A percentile compares a stretch with the other conserved stretches of the same genome.
Conservation (phyloP, 129 eudicot genomes). For the Flaveria sonorensis region DNA sequence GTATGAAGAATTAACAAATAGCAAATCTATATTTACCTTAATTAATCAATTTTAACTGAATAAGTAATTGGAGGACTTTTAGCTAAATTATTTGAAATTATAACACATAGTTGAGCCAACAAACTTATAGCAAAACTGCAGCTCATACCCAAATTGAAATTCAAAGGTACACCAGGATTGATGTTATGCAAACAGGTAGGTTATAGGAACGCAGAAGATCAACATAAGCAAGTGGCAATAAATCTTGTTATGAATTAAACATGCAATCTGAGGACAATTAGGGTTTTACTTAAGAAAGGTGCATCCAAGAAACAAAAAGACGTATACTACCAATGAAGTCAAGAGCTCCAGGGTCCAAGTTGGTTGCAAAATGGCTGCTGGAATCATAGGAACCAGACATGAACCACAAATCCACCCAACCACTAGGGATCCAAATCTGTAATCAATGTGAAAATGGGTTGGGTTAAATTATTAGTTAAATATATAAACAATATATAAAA, state of each 20-base stretch:
- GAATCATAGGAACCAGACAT: constrained; percentile 66
- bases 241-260: constrained; percentile 20
- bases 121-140: constrained; percentile 11
- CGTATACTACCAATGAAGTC: constrained; percentile 66
- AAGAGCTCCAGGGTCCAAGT: constrained; percentile 91
- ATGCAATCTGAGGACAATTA: constrained; percentile 12
- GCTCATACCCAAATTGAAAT: constrained; percentile 23
- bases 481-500: neutral
- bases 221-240: constrained; percentile 17
- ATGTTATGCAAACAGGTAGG: constrained; percentile 18
- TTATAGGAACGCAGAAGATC: constrained; percentile 14
- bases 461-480: constrained; percentile 7
- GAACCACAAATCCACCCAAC: constrained; percentile 89
- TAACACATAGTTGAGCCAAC: neutral
- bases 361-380: constrained; percentile 60
- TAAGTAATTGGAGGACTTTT: neutral
- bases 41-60: too few species aligned
- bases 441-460: constrained; percentile 13
- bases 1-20: too few species aligned
- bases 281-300: constrained; percentile 72
- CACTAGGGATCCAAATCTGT: constrained; percentile 85
- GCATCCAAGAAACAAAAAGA: constrained; percentile 79
- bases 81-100: neutral
- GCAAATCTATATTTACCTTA: too few species aligned
- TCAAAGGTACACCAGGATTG: neutral